Base-by-base conservation (phyloP, 371 early-diverging fungal genomes). In the Funneliformis caledonium region DNA sequence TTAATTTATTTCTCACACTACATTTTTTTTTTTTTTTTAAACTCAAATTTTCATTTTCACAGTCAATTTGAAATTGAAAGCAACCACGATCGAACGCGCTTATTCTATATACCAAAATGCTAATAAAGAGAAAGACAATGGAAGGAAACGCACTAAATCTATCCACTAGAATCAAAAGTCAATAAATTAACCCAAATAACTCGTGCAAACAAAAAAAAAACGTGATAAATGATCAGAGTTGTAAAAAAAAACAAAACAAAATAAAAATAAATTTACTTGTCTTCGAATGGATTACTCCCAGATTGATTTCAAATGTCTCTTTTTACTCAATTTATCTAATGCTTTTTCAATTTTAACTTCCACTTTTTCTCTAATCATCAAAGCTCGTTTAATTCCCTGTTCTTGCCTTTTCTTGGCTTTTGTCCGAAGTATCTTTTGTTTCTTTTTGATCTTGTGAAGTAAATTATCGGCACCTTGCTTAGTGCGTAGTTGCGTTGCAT, bases 141-240 rank as follows among this genome's bases (percentile, higher is more conserved):
- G 22, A 64, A 67, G 78, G 56, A 78, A 65, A 12, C 78, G 78
- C 7, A 78, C 78, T 9, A 78, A 78, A 65, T 78, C 78, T 68
- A 47, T 78, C 7, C 69, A 78, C 33, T 78, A 37, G 37, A 68
- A 37, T 64, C 8, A n/a, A 19, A 12, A 8, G 37, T 37, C 37
- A 37, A 37, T 37, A 37, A 37, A 37, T 37, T 33, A 9, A 72
- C 26, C 26, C 11, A 65, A 37, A 65, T 31, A 8, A 65, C 11
- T 65, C 9, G 4, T 0, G 2, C 4, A 65, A 70, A 45, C n/a
- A 19, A 43, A 45, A 14, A 12, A 45, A 45, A 19, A 70, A n/a
- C 37, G 37, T 37, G 37, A 37, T 37, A 3, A 37, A 37, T 37
- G 1, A 37, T 37, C 37, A 37, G 37, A 37, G 3, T 1, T 37